Evolutionary conservation across 352 stramenopile genomes (phyloP), one percentile per base, ranked within the genome.

Genomic region (Phytophthora colocasiae): DNA sequence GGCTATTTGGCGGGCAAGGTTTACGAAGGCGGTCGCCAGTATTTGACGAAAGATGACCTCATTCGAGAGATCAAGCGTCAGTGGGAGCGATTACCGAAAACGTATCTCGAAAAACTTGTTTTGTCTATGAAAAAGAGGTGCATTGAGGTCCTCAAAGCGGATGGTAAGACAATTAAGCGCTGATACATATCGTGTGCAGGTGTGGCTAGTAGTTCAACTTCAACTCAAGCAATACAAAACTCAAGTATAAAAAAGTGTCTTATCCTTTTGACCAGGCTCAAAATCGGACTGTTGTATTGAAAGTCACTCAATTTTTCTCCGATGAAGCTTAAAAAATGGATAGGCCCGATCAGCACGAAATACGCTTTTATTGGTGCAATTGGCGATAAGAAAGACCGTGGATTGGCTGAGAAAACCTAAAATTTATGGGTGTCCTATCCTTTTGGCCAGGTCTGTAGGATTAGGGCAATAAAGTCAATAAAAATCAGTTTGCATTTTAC

Each of bases 41-140:
- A 46, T n/a, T 17, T 27, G 12, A 61, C 9, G 1, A 61, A 61
- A 4, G 32, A 17, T 27, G n/a, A 60, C 29, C 41, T 60, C 8
- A 58, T 40, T 45, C 2, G 14, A 4, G 41, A 32, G 9, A 61
- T 63, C 26, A 56, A 64, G 24, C 14, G 1, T 3, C 45, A 57
- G 5, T 64, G 46, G 56, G 38, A 57, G 36, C 9, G 32, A 7
- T 41, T 64, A 36, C 17, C 46, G 2, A 26, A 45, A 39, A 44
- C n/a, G n/a, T 64, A 64, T n/a, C 45, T 64, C 2, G 56, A 57
- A 12, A 64, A 56, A n/a, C 46, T 56, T 5, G 46, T 64, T 15
- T 11, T 64, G 15, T 64, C 45, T n/a, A 64, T 55, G 49, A 39
- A 60, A 29, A 59, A 53, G 40, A 22, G 44, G 4, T 63, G 44